Conservation (phyloP, 139 green algal genomes). For the Coelastrella sp. region DNA sequence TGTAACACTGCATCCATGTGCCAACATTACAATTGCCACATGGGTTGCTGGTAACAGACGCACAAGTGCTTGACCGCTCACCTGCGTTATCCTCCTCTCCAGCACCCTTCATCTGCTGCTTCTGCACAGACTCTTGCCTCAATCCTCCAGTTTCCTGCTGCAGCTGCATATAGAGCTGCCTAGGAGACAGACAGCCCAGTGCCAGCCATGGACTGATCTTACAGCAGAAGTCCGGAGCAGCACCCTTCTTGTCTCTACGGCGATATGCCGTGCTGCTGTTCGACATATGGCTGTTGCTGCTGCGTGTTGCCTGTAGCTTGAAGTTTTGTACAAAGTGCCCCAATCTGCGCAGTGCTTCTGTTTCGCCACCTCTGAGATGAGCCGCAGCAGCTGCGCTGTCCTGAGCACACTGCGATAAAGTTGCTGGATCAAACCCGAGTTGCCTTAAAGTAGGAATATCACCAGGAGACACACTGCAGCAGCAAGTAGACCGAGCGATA, state of each 20-base stretch:
- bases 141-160: background rate
- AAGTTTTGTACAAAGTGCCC: constrained; percentile 63
- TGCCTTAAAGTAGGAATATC: constrained; percentile 73
- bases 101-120: constrained; percentile 2
- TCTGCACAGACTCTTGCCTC: background rate
- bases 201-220: constrained; percentile 87
- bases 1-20: too few relatives aligned
- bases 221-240: constrained; percentile 68
- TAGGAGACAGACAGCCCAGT: constrained; percentile 84
- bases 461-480: constrained; percentile 7
- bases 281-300: background rate
- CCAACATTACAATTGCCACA: too few relatives aligned
- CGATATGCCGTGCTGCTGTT: background rate
- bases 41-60: background rate
- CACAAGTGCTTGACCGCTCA: background rate
- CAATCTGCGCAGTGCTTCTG: constrained; percentile 77
- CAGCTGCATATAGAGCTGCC: constrained; percentile 62
- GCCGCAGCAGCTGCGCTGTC: background rate
- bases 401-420: background rate
- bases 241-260: background rate
- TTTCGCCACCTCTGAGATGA: constrained; percentile 66
- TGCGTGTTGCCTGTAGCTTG: background rate
- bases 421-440: constrained; percentile 63
- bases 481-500: background rate
- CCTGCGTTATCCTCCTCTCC: constrained; percentile 10